Base-by-base conservation (phyloP, 2,329 filamentous ascomycete species). In the Botrytis fabae region DNA sequence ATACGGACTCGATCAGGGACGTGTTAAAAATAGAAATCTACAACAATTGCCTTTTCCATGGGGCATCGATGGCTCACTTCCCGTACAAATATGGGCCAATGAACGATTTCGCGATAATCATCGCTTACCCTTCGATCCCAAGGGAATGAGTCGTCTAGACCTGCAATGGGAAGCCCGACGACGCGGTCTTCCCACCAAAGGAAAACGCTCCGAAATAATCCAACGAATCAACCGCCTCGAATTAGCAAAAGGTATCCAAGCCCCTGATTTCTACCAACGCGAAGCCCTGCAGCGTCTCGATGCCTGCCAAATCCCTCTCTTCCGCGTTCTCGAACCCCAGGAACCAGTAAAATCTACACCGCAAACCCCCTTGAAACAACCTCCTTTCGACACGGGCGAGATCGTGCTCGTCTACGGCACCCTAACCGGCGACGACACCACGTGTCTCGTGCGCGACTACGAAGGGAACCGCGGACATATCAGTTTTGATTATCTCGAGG, bases 21-120 rank as follows among this genome's bases (percentile, higher is more conserved):
- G 64, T 3, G 65, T 72, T 18, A 61, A 60, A 28, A 54, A 28
- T 38, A 38, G 44, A 1, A 64, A 20, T 14, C 32, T 72, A 25
- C 71, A 72, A 40, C 51, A 46, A 28, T 5, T 72, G 4, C n/a
- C n/a, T 8, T 72, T 69, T 28, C 64, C 71, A 12, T 72, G 71
- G 71, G 71, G 71, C 1, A 44, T 72, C 8, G 65, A 72, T 25
- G 51, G 62, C 10, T n/a, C 54, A 14, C 12, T 72, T 16, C 64
- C 48, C 10, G 51, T 72, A 7, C 38, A 57, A 28, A 32, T 68
- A 25, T 54, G 35, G 28, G 38, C 46, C 9, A 66, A 66, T 22
- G 20, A 40, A 25, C 25, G 40, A 9, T 70, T 46, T 40, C 59
- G 61, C 20, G 61, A 57, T 22, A 32, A 60, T 48, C 62, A 46